Conservation (phyloP, 2,329 filamentous ascomycete genomes). For the Juglanconis sp. region DNA sequence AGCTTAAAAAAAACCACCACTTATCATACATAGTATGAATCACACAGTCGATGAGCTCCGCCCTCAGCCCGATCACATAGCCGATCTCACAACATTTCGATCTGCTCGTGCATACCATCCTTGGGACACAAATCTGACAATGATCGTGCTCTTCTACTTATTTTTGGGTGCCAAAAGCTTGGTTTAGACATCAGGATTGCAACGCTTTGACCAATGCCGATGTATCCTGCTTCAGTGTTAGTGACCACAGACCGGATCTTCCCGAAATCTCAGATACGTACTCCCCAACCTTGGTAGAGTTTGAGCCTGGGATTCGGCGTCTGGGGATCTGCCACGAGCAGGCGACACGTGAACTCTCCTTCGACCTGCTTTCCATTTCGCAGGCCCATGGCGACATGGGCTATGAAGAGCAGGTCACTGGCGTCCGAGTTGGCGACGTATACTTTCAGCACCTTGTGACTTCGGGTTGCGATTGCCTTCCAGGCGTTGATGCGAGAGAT, state of each 20-base stretch:
- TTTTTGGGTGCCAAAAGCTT: no score
- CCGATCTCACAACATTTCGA: no score
- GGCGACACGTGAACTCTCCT: neutral
- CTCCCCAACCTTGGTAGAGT: constrained; percentile 1
- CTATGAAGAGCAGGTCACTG: constrained; percentile 1
- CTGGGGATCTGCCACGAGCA: neutral
- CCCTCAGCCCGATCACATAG: no score
- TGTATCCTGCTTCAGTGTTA: neutral
- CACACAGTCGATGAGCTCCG: no score
- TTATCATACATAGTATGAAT: no score
- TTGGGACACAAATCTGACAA: no score
- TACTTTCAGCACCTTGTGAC: neutral
- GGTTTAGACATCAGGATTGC: neutral
- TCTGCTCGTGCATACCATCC: no score
- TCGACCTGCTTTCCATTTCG: constrained; percentile 1
- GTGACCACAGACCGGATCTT: neutral
- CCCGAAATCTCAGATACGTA: neutral
- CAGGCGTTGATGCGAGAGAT: neutral
- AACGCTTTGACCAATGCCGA: neutral
- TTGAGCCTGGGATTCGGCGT: neutral
- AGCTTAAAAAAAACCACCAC: no score
- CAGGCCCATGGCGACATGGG: neutral
- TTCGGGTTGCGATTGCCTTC: neutral
- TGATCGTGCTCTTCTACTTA: no score
- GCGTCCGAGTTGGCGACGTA: neutral